Base-by-base conservation (phyloP, 768 basidiomycete genomes). In the Boletus barrowsii region DNA sequence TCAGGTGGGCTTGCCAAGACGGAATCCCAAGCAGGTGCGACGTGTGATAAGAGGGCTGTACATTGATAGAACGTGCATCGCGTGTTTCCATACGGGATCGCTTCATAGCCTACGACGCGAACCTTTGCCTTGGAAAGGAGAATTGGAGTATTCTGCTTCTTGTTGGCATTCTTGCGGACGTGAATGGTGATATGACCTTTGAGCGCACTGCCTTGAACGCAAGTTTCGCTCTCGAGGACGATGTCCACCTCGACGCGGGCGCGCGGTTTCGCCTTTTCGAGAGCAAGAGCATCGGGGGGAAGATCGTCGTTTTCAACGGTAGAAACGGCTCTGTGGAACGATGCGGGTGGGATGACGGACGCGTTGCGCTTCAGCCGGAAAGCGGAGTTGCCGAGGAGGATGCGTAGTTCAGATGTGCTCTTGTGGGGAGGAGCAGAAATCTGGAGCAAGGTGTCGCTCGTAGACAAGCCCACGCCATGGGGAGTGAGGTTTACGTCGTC, bases 241-340 rank as follows among this genome's bases (percentile, higher is more conserved):
- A 96, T 83, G 60, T 95, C 90, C 11, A 95, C 75, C 66, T 88
- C 87, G 1, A 95, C 87, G 49, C 90, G 84, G 9, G 91, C 83
- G 22, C 79, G 82, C 14, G 82, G 65, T 62, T 83, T 86, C 5
- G 89, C 85, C 62, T 89, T 87, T 68, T 91, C 91, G 37, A 92
- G 73, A 2, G 72, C 67, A 20, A 83, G 75, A 13, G 66, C 57
- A 33, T 70, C 64, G 52, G 42, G 61, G 58, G 51, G 54, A 42
- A 42, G 35, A 45, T 53, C 42, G 48, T 62, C 49, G 54, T 58
- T 40, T 20, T 50, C 56, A 1, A 37, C 8, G 18, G 37, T 11
- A 30, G 56, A 48, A 9, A 41, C 6, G 13, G 46, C n/a, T 41
- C 56, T 62, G 11, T 49, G 55, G 37, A 54, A 42, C 6, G 57